Evolutionary conservation across 495 filamentous ascomycete species (phyloP).

Genomic region (Penicillium crystallinum): DNA sequence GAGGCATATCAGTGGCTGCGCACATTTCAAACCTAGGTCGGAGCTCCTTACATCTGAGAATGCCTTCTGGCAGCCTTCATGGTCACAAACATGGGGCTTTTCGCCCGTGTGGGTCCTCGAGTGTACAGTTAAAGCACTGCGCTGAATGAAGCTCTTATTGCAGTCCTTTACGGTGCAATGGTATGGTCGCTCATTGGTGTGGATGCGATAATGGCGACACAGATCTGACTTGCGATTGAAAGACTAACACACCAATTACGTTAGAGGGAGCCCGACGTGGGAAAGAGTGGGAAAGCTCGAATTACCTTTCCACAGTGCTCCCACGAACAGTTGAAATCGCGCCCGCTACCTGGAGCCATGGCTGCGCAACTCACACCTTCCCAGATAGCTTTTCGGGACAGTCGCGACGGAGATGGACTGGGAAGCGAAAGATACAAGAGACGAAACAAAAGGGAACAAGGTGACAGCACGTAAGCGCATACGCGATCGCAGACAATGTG

Average conservation of each 20-base stretch:
- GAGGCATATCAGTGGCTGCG: background rate
- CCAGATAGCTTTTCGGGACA: background rate
- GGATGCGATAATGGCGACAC: constrained; percentile 81
- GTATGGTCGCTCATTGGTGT: constrained; percentile 85
- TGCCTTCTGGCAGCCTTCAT: constrained; percentile 72
- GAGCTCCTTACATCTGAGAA: constrained; percentile 73
- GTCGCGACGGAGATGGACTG: background rate
- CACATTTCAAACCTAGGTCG: background rate
- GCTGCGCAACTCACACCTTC: background rate
- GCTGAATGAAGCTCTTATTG: constrained; percentile 85
- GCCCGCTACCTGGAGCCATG: constrained; percentile 44
- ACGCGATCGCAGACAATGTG: constrained; percentile 7
- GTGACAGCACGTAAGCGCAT: constrained; percentile 13
- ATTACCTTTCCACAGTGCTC: constrained; percentile 43
- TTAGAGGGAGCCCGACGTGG: background rate
- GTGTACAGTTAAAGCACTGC: constrained; percentile 83
- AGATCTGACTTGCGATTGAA: constrained; percentile 94
- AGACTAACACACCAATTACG: constrained; percentile 47
- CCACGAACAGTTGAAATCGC: constrained; percentile 47
- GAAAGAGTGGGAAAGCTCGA: background rate
- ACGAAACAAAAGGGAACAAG: constrained; percentile 3
- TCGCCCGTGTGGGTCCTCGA: constrained; percentile 84
- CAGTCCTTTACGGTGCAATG: constrained; percentile 64
- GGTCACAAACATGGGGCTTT: constrained; percentile 80
- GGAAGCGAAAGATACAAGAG: background rate